Base-by-base conservation (phyloP, 371 early-diverging fungal species). In the Mucor sp. region DNA sequence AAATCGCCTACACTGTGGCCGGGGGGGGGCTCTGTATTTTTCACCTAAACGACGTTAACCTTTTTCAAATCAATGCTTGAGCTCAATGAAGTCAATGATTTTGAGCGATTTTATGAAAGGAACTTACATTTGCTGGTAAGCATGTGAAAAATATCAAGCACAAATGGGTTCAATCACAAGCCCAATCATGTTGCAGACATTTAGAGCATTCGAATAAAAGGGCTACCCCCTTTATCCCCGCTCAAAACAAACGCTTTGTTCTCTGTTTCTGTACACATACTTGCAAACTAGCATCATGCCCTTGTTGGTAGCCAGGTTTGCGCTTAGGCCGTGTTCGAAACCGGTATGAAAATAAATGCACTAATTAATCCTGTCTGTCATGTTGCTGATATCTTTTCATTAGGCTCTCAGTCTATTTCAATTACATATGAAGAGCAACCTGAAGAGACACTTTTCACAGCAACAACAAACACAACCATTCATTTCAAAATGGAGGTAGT, bases 321-420 rank as follows among this genome's bases (percentile, higher is more conserved):
- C 63, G 21, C 47, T 65, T 65, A 56, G 65, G 65, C 70, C 65
- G 5, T 69, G 62, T 39, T 35, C 30, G 17, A 65, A 58, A 48
- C 60, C 35, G 58, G 65, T 67, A 67, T 15, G 17, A 30, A 15
- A 55, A n/a, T 9, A 4, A 23, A 28, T 0, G 21, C 21, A 7
- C 14, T n/a, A 15, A 8, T 33, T 30, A 25, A 8, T n/a, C 6
- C 17, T 14, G 43, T 35, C 12, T 35, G 12, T 12, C 37, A 35
- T 35, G 37, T 9, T 35, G 19, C 60, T 53, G 9, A 53, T 27
- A 11, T 6, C 27, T 17, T 5, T 9, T 23, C 3, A 47, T 35
- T 21, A 63, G 69, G 23, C 33, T 25, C 41, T 39, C 3, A 17
- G 19, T 53, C 17, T 50, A 28, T 19, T 62, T 30, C 62, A 57